Evolutionary conservation across 208 protist species (phyloP).

Genomic region (Zelonia costaricensis): DNA sequence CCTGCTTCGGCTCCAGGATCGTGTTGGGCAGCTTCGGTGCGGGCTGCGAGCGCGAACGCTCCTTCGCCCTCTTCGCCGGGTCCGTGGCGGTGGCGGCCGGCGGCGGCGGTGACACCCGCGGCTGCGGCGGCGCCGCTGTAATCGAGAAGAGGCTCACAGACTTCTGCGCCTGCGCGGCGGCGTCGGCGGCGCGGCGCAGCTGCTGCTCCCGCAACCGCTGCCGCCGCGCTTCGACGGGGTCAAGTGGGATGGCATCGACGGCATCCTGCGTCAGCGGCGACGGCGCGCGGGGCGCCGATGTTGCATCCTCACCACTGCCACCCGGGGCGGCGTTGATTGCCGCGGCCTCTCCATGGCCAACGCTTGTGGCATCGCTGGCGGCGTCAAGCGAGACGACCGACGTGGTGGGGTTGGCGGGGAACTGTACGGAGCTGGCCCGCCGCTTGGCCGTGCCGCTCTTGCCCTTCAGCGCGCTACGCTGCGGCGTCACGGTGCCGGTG

Average conservation of each 20-base stretch:
- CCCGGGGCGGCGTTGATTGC: background rate
- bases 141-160: constrained; percentile 41
- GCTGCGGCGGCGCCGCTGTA: constrained; percentile 17
- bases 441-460: constrained; percentile 31
- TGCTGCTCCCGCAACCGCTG: constrained; percentile 29
- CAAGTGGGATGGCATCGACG: constrained; percentile 50
- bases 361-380: background rate
- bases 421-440: constrained; percentile 69
- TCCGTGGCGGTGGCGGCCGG: constrained; percentile 1
- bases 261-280: constrained; percentile 70
- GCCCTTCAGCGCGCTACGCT: constrained; percentile 54
- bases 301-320: too few species aligned
- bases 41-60: constrained; percentile 47
- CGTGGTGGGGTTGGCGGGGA: constrained; percentile 32
- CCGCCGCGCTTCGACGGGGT: constrained; percentile 36
- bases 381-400: constrained; percentile 14
- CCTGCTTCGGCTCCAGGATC: constrained; percentile 31
- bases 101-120: constrained; percentile 13
- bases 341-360: background rate
- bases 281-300: too few species aligned
- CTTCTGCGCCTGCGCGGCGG: constrained; percentile 17
- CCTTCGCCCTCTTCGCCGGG: constrained; percentile 16
- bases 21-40: constrained; percentile 36
- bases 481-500: constrained; percentile 24
- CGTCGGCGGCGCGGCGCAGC: constrained; percentile 17